These are phyloP conservation scores for Pezizomycotina sp. DNA, from an alignment of 2,329 filamentous ascomycete species.

Conservation along the genomic window DNA sequence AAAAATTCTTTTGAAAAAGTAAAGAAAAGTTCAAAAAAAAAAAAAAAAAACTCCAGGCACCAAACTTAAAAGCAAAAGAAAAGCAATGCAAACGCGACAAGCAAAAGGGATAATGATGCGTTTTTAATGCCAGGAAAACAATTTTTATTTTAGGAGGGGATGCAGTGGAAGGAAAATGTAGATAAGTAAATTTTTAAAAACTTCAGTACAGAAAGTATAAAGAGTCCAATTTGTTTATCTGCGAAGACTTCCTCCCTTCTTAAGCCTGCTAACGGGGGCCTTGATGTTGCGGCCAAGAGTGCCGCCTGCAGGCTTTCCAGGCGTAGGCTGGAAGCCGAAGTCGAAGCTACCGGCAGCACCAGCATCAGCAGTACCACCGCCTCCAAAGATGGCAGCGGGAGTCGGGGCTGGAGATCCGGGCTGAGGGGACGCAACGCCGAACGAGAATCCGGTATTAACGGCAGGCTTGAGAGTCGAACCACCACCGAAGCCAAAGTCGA, in stretches of 20 bases:
- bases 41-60: neutral
- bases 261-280: conserved; percentile 9
- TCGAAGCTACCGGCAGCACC: neutral
- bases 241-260: conserved; percentile 14
- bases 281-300: conserved; percentile 14
- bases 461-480: conserved; percentile 8
- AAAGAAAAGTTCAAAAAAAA: neutral
- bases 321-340: conserved; percentile 16
- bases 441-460: too few relatives aligned
- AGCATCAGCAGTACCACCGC: conserved; percentile 3
- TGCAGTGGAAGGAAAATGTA: conserved; percentile 1
- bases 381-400: conserved; percentile 6
- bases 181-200: conserved; percentile 5
- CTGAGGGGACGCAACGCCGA: too few relatives aligned
- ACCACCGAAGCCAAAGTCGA: conserved; percentile 2
- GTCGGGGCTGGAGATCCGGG: conserved; percentile 8
- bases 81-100: neutral
- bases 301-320: too few relatives aligned
- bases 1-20: too few relatives aligned
- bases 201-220: neutral
- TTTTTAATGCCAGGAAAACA: conserved; percentile 1
- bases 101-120: neutral
- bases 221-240: neutral
- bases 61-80: neutral
- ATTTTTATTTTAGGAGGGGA: conserved; percentile 1